Base-by-base conservation (phyloP, 306 rosid genomes). In the Astragalus membranaceus region DNA sequence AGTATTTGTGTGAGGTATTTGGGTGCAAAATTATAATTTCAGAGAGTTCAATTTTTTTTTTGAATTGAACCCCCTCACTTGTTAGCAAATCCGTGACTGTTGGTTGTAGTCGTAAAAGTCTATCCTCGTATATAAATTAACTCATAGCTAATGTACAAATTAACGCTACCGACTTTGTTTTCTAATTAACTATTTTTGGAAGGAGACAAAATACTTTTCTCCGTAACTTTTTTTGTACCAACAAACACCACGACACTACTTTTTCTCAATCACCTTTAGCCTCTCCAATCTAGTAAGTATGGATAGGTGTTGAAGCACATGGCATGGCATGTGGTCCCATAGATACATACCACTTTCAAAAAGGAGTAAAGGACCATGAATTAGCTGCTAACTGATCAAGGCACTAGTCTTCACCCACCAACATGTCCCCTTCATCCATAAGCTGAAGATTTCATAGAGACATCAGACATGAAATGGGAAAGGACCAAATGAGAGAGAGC, bases 321-420 rank as follows among this genome's bases (percentile, higher is more conserved):
- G 49, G 23, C 26, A 20, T 17, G 30, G 3, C 30, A 26, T 17
- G 67, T 67, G 84, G 64, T 67, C 64, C 76, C 75, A 62, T 43
- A n/a, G 2, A 26, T 26, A 26, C 3, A 26, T 3, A 26, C 23
- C 17, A 16, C 67, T 47, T 62, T 47, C 32, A 30, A 7, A 26
- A 9, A 15, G 8, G 20, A 54, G 20, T 6, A 26, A 9, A 15
- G 8, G 20, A 54, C 20, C 29, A 50, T 17, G 61, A 67, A 26
- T 26, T 26, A 26, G 30, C 30, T 26, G 32, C 58, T 44, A 13
- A 82, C 84, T 53, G 56, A 59, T 67, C 64, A 50, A 53, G 79
- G 75, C 73, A 70, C 82, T 54, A 57, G 65, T 57, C 69, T 81
- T 72, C 43, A 83, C 91, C 89, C 15, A 84, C 85, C 83, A 79